phyloP scores from a whole-genome alignment of 331 rosid genomes.

The Malus hybrid region DNA sequence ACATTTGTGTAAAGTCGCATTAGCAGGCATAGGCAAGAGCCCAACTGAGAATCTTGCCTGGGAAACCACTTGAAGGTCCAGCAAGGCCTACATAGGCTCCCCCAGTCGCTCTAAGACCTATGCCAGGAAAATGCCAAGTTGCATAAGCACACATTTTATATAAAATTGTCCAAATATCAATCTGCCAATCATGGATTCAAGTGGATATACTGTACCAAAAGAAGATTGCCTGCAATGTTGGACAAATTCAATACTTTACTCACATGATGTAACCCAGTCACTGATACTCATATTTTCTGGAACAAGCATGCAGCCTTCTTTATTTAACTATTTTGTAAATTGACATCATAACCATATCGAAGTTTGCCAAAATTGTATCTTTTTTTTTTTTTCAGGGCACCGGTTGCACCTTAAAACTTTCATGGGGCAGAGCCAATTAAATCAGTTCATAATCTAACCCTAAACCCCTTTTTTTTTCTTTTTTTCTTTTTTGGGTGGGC shows the following conservation, averaged over 20 bases:
- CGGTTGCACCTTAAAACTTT: background rate
- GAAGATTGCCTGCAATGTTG: background rate
- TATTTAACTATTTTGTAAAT: background rate
- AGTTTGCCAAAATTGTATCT: background rate
- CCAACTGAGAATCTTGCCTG: slow-evolving; percentile 28
- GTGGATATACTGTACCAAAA: background rate
- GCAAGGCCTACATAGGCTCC: slow-evolving; percentile 28
- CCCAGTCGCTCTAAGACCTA: slow-evolving; percentile 26
- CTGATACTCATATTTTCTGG: background rate
- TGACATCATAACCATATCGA: background rate
- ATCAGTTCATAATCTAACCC: background rate
- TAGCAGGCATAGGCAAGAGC: slow-evolving; percentile 24
- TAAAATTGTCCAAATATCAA: slow-evolving; percentile 7
- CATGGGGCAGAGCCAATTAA: background rate
- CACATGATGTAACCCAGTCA: background rate
- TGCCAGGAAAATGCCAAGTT: slow-evolving; percentile 28
- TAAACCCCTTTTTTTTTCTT: background rate
- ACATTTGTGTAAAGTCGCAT: slow-evolving; percentile 5
- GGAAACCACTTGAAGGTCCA: slow-evolving; percentile 29
- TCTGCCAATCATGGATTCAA: slow-evolving; percentile 6
- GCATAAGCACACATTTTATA: slow-evolving; percentile 20
- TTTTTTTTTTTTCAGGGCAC: background rate
- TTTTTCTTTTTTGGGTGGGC: background rate
- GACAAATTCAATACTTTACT: background rate
- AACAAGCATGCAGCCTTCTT: background rate